Evolutionary conservation across 2,329 filamentous ascomycete species (phyloP).

Genomic region (Clarireedia hainanense): DNA sequence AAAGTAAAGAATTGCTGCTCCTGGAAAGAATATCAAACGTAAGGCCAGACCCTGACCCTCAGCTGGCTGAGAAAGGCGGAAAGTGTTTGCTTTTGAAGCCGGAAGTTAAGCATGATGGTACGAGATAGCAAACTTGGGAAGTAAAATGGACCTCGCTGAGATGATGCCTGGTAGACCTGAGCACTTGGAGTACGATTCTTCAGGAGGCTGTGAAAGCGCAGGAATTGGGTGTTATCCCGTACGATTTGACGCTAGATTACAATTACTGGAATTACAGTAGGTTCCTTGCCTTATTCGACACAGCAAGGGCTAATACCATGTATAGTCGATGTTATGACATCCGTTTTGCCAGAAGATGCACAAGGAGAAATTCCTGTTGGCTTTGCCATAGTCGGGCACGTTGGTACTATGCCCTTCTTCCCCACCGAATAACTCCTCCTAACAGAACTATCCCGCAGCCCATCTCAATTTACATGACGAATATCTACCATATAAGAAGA

Average conservation of each 20-base stretch:
- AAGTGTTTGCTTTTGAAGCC: constrained; percentile 56
- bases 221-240: constrained; percentile 66
- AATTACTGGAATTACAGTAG: constrained; percentile 77
- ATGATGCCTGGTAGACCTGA: constrained; percentile 42
- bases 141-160: background rate
- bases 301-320: background rate
- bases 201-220: constrained; percentile 59
- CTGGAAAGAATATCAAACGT: constrained; percentile 58
- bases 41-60: constrained; percentile 50
- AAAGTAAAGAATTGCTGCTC: constrained; percentile 57
- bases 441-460: constrained; percentile 38
- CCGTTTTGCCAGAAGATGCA: constrained; percentile 72
- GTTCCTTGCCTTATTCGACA: constrained; percentile 20
- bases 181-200: constrained; percentile 69
- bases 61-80: constrained; percentile 44
- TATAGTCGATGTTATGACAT: constrained; percentile 62
- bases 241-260: constrained; percentile 70
- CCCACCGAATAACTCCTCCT: background rate
- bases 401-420: constrained; percentile 45
- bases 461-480: constrained; percentile 83
- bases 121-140: background rate
- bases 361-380: constrained; percentile 76
- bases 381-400: constrained; percentile 83
- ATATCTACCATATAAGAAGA: constrained; percentile 75
- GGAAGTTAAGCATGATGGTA: constrained; percentile 44